phyloP scores from a whole-genome alignment of 2,329 filamentous ascomycete species.

The Colletotrichum limetticola region DNA sequence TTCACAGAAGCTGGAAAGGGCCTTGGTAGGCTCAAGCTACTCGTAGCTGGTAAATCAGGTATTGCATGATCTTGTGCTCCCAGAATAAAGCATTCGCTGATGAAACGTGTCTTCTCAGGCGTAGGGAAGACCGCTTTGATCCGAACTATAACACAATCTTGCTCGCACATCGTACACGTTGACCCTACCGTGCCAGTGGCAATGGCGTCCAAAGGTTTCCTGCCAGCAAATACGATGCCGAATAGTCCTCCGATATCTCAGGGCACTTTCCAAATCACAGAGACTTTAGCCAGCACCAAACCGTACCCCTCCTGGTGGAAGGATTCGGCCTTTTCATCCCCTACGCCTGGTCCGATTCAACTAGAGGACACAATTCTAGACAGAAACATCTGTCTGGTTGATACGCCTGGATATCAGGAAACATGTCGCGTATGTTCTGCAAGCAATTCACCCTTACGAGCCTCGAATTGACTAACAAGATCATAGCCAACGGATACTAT shows the following conservation, averaged over 20 bases:
- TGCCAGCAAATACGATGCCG: conserved; percentile 2
- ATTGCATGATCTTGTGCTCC: conserved; percentile 37
- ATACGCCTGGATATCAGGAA: conserved; percentile 75
- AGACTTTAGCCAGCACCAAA: conserved; percentile 83
- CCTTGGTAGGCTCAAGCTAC: conserved; percentile 88
- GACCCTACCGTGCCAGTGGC: conserved; percentile 65
- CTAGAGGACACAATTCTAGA: conserved; percentile 83
- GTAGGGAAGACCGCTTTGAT: conserved; percentile 92
- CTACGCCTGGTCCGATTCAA: conserved; percentile 56
- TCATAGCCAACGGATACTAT: conserved; percentile 61
- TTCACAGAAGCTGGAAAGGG: conserved; percentile 89
- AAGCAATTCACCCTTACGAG: conserved; percentile 7
- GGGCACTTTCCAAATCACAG: conserved; percentile 58
- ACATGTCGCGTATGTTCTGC: conserved; percentile 60
- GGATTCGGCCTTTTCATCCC: conserved; percentile 73
- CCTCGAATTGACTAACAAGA: conserved; percentile 8
- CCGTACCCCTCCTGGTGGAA: conserved; percentile 93
- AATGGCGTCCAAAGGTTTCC: conserved; percentile 12
- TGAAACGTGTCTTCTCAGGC: conserved; percentile 57
- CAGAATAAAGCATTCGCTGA: conserved; percentile 34
- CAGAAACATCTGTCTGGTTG: conserved; percentile 92
- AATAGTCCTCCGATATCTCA: conserved; percentile 3
- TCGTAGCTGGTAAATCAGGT: conserved; percentile 85
- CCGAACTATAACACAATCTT: conserved; percentile 85
- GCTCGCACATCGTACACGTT: conserved; percentile 93